Conservation (phyloP, 2,329 filamentous ascomycete species). For the Verruconis gallopava region DNA sequence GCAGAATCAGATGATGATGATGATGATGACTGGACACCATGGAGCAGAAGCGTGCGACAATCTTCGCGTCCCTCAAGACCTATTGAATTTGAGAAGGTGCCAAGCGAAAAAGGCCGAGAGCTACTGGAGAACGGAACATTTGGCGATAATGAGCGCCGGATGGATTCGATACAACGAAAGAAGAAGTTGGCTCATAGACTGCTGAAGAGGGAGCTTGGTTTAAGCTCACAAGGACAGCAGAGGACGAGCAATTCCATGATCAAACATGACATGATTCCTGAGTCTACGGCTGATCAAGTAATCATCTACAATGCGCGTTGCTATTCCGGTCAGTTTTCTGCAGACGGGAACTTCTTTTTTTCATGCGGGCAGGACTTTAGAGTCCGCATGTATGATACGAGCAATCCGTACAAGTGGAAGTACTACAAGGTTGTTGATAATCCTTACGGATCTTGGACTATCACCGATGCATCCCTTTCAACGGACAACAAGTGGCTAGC, state of each 20-base stretch:
- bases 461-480: conserved; percentile 83
- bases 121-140: conserved; percentile 77
- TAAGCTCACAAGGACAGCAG: conserved; percentile 45
- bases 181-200: conserved; percentile 53
- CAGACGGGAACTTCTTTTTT: conserved; percentile 96
- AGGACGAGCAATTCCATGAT: conserved; percentile 28
- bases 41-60: conserved; percentile 23
- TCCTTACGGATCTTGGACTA: conserved; percentile 84
- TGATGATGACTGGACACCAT: conserved; percentile 10
- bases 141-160: conserved; percentile 48
- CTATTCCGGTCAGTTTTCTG: conserved; percentile 92
- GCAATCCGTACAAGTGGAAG: conserved; percentile 87
- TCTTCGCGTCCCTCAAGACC: conserved; percentile 13
- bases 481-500: conserved; percentile 87
- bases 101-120: conserved; percentile 60
- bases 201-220: conserved; percentile 68
- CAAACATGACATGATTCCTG: conserved; percentile 59
- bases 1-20: conserved; percentile 5
- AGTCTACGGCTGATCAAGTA: conserved; percentile 66
- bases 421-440: conserved; percentile 84
- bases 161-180: conserved; percentile 44
- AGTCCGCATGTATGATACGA: conserved; percentile 95
- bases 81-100: conserved; percentile 59
- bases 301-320: conserved; percentile 77
- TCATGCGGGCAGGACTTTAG: conserved; percentile 83